Percentiles rank a stretch among this genome's conserved stretches.
Evolutionary conservation across 768 basidiomycete genomes (phyloP).

Genomic region (Phylloporus arenicola): DNA sequence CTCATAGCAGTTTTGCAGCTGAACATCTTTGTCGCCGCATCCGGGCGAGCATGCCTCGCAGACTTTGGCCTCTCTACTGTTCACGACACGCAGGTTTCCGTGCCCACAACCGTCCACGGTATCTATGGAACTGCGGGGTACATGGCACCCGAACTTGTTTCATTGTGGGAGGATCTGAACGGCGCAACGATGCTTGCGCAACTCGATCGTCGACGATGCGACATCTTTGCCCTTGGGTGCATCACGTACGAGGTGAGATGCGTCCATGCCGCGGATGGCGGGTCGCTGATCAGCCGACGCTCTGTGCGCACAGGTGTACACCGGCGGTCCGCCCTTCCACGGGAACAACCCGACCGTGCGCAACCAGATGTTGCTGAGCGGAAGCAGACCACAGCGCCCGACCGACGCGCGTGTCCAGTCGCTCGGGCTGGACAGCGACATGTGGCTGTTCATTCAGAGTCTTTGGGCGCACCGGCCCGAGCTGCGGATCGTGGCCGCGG

Average conservation of each 20-base stretch:
- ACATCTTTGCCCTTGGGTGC: conserved; percentile 34
- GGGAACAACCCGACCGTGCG: conserved; percentile 12
- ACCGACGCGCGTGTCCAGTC: neutral
- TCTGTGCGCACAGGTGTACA: conserved; percentile 24
- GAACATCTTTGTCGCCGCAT: conserved; percentile 26
- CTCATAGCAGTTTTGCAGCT: conserved; percentile 12
- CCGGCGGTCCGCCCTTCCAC: conserved; percentile 23
- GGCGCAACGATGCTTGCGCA: conserved; percentile 7
- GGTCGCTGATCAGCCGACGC: neutral
- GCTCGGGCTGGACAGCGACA: conserved; percentile 26
- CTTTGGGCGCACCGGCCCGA: conserved; percentile 28
- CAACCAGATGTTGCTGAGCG: conserved; percentile 12
- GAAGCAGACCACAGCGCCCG: conserved; percentile 19
- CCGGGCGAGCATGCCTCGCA: conserved; percentile 27
- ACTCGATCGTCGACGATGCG: conserved; percentile 26
- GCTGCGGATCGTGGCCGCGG: conserved; percentile 21
- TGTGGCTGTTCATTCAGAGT: conserved; percentile 27
- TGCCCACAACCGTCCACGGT: conserved; percentile 10
- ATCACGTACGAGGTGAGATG: conserved; percentile 30
- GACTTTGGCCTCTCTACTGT: conserved; percentile 27
- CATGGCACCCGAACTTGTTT: conserved; percentile 27
- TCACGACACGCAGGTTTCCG: conserved; percentile 14
- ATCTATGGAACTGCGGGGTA: conserved; percentile 22
- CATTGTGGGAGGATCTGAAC: conserved; percentile 4
- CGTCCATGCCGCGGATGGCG: neutral